A percentile compares a stretch with the other conserved stretches of the same genome.
phyloP scores from a whole-genome alignment of 179 eudicot genomes.

The Silene coronaria region DNA sequence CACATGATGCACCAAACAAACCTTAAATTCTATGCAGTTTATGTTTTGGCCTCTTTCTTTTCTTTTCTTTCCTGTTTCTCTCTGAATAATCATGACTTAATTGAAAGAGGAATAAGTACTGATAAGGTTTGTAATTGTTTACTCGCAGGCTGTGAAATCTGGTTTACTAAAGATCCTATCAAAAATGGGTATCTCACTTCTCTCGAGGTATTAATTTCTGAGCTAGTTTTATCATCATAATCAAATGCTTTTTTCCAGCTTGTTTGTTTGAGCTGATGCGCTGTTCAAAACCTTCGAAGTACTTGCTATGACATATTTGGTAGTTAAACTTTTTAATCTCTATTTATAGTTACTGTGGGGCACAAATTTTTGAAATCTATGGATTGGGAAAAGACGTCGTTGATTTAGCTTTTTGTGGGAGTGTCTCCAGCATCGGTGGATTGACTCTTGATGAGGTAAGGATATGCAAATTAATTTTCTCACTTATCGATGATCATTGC shows the following conservation, averaged over 20 bases:
- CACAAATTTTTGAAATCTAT: constrained; percentile 96
- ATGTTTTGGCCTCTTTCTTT: background rate
- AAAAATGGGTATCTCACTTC: constrained; percentile 97
- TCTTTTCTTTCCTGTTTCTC: background rate
- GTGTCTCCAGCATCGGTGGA: constrained; percentile 85
- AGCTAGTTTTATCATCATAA: background rate
- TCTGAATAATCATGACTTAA: constrained; percentile 3
- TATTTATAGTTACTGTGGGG: constrained; percentile 84
- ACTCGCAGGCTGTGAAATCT: constrained; percentile 71
- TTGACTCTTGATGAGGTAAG: constrained; percentile 94
- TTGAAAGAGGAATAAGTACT: background rate
- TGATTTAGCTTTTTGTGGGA: constrained; percentile 86
- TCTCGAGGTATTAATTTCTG: constrained; percentile 65
- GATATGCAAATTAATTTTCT: background rate
- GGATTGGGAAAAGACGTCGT: constrained; percentile 88
- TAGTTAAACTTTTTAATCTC: constrained; percentile 14
- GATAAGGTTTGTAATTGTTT: background rate
- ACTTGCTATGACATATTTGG: background rate
- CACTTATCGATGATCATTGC: background rate
- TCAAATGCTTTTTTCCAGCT: constrained; percentile 8
- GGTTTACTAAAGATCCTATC: constrained; percentile 93
- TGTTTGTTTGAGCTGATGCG: constrained; percentile 13
- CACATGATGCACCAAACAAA: background rate
- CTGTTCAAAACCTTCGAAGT: background rate
- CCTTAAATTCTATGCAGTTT: background rate